Evolutionary conservation across 164 flowering plant genomes (phyloP).

Genomic region (Chimonanthus praecox): DNA sequence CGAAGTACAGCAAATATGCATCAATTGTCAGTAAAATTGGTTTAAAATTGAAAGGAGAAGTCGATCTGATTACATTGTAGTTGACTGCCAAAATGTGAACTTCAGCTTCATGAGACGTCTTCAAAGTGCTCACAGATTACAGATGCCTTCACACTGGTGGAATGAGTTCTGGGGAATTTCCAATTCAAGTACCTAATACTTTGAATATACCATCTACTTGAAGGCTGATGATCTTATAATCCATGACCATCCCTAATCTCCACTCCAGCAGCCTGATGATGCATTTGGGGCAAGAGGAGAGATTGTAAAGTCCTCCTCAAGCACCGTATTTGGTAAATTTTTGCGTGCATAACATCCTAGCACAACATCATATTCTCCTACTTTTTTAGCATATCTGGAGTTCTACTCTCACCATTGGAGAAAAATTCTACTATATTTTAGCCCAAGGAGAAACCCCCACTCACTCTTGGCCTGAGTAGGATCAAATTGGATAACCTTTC

Average conservation of each 20-base stretch:
- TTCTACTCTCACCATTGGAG: no score
- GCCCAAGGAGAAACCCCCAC: background rate
- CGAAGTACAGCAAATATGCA: no score
- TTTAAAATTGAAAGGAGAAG: background rate
- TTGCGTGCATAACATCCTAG: no score
- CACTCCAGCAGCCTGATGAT: background rate
- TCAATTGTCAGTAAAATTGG: no score
- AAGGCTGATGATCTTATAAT: background rate
- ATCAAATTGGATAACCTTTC: slow-evolving; percentile 25
- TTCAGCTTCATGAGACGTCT: background rate
- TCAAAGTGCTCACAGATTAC: background rate
- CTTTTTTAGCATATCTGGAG: no score
- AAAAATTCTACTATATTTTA: background rate
- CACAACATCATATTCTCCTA: no score
- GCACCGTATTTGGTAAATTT: no score
- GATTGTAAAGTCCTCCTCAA: no score
- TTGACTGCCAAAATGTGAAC: background rate
- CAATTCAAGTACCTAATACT: background rate
- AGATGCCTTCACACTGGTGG: background rate
- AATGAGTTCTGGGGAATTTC: background rate
- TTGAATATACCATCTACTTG: background rate
- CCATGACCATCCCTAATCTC: background rate
- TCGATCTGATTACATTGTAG: background rate
- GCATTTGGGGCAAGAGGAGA: no score
- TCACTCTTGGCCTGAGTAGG: slow-evolving; percentile 30